These are phyloP conservation scores for Auxenochlorella pyrenoidosa DNA, from an alignment of 139 green algal species.

Conservation along the genomic window DNA sequence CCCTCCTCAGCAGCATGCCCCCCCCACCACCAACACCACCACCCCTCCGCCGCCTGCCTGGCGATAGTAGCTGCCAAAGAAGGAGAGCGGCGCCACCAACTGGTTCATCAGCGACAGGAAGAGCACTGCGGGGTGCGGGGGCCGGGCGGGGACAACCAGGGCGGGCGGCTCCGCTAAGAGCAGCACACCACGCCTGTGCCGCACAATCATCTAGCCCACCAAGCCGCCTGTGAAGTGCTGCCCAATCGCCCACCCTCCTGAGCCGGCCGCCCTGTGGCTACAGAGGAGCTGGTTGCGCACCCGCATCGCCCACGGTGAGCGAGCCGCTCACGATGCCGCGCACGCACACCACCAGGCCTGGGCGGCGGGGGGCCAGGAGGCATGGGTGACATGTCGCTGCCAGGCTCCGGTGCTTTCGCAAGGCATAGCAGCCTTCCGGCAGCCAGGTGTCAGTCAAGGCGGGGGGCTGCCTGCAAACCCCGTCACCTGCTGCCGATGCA, in stretches of 20 bases:
- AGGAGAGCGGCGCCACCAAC: slow-evolving; percentile 88
- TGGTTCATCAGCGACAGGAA: slow-evolving; percentile 90
- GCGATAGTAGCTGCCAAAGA: slow-evolving; percentile 77
- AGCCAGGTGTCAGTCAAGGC: too few relatives aligned
- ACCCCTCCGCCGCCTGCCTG: neutral
- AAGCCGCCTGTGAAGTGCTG: too few relatives aligned
- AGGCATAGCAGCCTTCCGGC: too few relatives aligned
- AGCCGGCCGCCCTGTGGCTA: too few relatives aligned
- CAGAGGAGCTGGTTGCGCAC: too few relatives aligned
- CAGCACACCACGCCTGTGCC: too few relatives aligned
- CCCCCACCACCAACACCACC: neutral
- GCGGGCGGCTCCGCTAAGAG: too few relatives aligned
- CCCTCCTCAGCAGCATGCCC: neutral
- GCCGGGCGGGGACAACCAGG: too few relatives aligned
- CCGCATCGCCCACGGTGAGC: slow-evolving; percentile 82
- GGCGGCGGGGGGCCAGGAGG: neutral
- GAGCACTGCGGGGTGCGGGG: slow-evolving; percentile 60
- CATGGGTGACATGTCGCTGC: neutral
- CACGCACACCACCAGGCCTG: slow-evolving; percentile 72
- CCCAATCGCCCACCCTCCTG: too few relatives aligned
- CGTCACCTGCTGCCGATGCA: too few relatives aligned
- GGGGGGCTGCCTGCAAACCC: too few relatives aligned
- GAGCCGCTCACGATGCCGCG: slow-evolving; percentile 53
- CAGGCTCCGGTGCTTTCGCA: neutral
- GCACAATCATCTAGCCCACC: too few relatives aligned